Evolutionary conservation across 352 stramenopile genomes (phyloP), one percentile per base, ranked within the genome.

Genomic region (Halophytophthora batemanensis): DNA sequence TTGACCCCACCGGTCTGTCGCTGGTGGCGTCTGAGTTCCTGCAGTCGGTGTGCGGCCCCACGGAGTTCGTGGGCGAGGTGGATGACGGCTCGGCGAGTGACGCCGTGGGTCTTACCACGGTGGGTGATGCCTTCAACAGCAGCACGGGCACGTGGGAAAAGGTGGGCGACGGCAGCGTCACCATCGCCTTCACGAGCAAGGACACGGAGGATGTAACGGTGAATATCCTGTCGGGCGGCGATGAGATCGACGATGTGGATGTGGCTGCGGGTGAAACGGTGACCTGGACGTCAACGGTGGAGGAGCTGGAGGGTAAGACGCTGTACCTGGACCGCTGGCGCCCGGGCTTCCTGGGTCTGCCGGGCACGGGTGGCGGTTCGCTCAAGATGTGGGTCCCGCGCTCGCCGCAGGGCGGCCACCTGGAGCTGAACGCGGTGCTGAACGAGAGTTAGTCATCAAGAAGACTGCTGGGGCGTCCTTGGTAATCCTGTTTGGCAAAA

Each of bases 261-360:
- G 38, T 44, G 17, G 23, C 21, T 19, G 21, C 12, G 17, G 40
- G 40, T 21, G n/a, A 18, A 12, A 46, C 40, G n/a, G 40, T 33
- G 40, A 21, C 13, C 15, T 46, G 40, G 40, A 46, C 15, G 19
- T 58, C 57, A 25, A 47, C 25, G 25, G 18, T 77, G 6, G n/a
- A 33, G 0, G 54, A 68, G 17, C 42, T 81, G 33, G 45, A 23
- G 7, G 38, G 23, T 46, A 83, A 80, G 67, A 83, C 72, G 8
- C 15, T 80, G 39, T 83, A 78, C 60, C 21, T 80, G 49, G 69
- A 78, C 55, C 72, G 69, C 41, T 80, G 66, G 63, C 69, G 72
- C 6, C 56, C 64, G 10, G 67, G 65, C 21, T 55, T 77, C 37
- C 55, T 77, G 5, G 62, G 69, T 23, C 43, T 83, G 17, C 66